A percentile compares a stretch with the other conserved stretches of the same genome.
Evolutionary conservation across 768 basidiomycete species (phyloP).

Genomic region (Gelatoporia subvermispora): DNA sequence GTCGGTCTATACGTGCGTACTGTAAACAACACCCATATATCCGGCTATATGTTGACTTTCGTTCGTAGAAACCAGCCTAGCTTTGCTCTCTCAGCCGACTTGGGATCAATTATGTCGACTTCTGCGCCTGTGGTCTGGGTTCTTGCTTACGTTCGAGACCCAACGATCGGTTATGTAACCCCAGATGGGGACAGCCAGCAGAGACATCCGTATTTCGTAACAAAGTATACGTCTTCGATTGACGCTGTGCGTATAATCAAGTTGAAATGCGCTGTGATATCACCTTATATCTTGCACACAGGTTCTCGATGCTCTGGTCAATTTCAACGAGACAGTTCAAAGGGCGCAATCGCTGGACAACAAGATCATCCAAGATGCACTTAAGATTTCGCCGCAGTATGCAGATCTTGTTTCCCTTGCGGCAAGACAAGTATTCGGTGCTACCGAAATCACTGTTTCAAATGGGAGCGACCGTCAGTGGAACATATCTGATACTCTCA

Average conservation of each 20-base stretch:
- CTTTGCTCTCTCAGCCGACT: conserved; percentile 22
- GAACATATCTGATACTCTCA: conserved; percentile 22
- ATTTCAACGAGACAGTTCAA: conserved; percentile 13
- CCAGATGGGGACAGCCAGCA: conserved; percentile 7
- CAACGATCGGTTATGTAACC: conserved; percentile 17
- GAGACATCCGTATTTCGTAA: conserved; percentile 13
- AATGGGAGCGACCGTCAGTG: conserved; percentile 8
- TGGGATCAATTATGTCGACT: conserved; percentile 18
- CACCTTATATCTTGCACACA: background rate
- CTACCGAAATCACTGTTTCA: conserved; percentile 22
- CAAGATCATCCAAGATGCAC: conserved; percentile 17
- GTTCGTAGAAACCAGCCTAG: conserved; percentile 7
- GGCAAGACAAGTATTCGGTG: conserved; percentile 21
- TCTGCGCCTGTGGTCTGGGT: conserved; percentile 21
- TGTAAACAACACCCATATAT: background rate
- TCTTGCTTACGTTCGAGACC: conserved; percentile 23
- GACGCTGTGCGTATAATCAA: conserved; percentile 7
- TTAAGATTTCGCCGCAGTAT: conserved; percentile 16
- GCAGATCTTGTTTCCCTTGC: conserved; percentile 22
- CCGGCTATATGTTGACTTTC: no score
- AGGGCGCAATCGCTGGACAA: conserved; percentile 18
- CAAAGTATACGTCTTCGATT: background rate
- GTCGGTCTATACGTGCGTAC: no score
- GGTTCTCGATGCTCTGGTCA: conserved; percentile 15
- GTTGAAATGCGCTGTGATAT: background rate